phyloP scores from a whole-genome alignment of 148 eudicot genomes.

The Limonium bicolor region DNA sequence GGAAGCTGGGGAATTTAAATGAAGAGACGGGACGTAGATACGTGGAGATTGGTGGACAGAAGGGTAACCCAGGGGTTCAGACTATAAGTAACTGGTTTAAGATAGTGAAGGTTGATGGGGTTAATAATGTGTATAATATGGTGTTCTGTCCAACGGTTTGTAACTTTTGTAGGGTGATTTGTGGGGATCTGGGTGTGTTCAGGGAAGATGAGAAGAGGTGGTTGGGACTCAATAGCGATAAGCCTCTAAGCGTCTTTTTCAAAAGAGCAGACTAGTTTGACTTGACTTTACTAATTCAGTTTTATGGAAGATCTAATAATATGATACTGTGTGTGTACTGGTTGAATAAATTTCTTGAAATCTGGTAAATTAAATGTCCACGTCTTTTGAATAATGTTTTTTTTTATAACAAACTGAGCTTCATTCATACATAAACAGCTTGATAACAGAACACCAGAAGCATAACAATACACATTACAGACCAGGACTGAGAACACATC shows the following conservation, averaged over 20 bases:
- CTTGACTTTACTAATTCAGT: no score
- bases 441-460: no score
- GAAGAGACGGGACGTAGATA: constrained; percentile 6
- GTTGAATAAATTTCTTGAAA: no score
- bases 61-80: constrained; percentile 21
- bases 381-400: no score
- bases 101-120: constrained; percentile 19
- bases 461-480: no score
- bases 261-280: no score
- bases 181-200: constrained; percentile 38
- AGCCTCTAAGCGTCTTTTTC: constrained; percentile 1
- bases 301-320: no score
- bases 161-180: constrained; percentile 24
- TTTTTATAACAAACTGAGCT: no score
- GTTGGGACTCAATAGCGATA: background rate
- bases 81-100: constrained; percentile 38
- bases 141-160: constrained; percentile 51
- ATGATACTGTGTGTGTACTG: no score
- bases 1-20: constrained; percentile 20
- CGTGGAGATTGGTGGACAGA: constrained; percentile 17
- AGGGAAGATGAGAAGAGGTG: background rate
- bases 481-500: no score
- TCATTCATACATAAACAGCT: no score
- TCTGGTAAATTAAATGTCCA: no score
- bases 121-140: constrained; percentile 21